phyloP scores from a whole-genome alignment of 768 basidiomycete species.

The Phlebiopsis flavidoalba region DNA sequence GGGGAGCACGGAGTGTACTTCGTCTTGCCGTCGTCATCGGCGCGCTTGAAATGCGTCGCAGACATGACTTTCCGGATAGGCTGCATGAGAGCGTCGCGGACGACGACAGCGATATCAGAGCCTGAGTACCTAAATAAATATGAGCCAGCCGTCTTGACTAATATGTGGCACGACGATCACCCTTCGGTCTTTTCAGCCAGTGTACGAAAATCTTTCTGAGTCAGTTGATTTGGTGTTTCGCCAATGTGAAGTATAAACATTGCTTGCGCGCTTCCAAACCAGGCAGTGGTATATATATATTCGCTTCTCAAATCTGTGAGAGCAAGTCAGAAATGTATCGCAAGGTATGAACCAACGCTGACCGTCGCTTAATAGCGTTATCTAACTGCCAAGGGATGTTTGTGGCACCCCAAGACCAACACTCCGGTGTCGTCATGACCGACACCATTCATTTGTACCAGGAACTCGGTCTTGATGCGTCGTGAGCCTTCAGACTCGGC shows the following conservation, averaged over 20 bases:
- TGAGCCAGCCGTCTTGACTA: neutral
- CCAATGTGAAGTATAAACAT: slow-evolving; percentile 99
- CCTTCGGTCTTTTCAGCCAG: slow-evolving; percentile 89
- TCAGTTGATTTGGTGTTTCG: slow-evolving; percentile 81
- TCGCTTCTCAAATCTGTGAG: slow-evolving; percentile 84
- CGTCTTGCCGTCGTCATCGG: slow-evolving; percentile 27
- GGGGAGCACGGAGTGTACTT: slow-evolving; percentile 98
- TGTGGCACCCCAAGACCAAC: slow-evolving; percentile 91
- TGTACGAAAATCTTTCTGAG: slow-evolving; percentile 68
- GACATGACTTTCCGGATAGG: slow-evolving; percentile 94
- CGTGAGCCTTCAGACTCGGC: slow-evolving; percentile 97
- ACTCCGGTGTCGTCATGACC: slow-evolving; percentile 97
- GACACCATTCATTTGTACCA: slow-evolving; percentile 99
- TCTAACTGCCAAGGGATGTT: slow-evolving; percentile 99
- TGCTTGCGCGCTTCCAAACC: slow-evolving; percentile 85
- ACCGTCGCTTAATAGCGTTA: slow-evolving; percentile 95
- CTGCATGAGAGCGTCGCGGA: slow-evolving; percentile 97
- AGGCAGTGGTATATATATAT: slow-evolving; percentile 96
- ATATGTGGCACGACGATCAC: slow-evolving; percentile 25
- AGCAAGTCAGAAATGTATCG: neutral
- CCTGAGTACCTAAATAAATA: slow-evolving; percentile 69
- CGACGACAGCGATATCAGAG: slow-evolving; percentile 90
- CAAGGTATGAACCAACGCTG: neutral
- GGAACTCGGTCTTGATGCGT: slow-evolving; percentile 95
- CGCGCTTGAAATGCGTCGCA: slow-evolving; percentile 89